Conservation (phyloP, 202 grass and related monocot species). For the Cymbopogon flexuosus region DNA sequence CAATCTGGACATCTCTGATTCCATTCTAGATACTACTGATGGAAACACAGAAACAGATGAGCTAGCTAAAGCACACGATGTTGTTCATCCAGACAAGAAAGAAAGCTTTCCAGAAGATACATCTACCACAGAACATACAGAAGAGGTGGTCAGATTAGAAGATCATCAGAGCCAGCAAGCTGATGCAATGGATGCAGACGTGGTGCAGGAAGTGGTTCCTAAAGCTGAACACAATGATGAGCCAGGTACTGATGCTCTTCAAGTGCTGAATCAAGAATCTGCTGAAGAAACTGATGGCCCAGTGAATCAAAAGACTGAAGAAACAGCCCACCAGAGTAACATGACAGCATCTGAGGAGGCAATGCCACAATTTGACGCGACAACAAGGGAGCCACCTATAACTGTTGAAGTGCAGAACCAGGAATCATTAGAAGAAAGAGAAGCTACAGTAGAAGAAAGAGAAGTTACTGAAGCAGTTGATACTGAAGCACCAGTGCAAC, state of each 20-base stretch:
- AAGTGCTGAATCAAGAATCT: conserved; percentile 33
- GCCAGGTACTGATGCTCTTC: not conserved
- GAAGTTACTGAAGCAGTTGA: conserved; percentile 7
- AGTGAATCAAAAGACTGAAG: conserved; percentile 3
- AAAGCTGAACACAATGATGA: not conserved
- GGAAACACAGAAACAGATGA: conserved; percentile 31
- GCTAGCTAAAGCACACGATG: not conserved
- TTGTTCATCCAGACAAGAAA: not conserved
- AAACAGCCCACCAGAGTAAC: conserved; percentile 15
- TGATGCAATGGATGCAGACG: not conserved
- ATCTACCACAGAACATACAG: not conserved
- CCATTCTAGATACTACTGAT: conserved; percentile 23
- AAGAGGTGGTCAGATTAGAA: not conserved
- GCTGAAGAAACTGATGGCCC: conserved; percentile 16
- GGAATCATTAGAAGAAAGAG: conserved; percentile 27
- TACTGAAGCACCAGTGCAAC: conserved; percentile 11
- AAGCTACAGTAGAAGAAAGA: not conserved
- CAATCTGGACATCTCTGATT: conserved; percentile 6
- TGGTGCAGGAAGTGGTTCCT: conserved; percentile 25
- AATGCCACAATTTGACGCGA: conserved; percentile 5
- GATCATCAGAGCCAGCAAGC: conserved; percentile 19
- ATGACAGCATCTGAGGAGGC: conserved; percentile 15
- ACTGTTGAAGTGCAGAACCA: conserved; percentile 19
- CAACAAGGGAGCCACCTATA: not conserved
- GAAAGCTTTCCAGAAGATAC: conserved; percentile 17